phyloP scores from a whole-genome alignment of 2,329 filamentous ascomycete genomes.

The Cryphonectria parasitica region DNA sequence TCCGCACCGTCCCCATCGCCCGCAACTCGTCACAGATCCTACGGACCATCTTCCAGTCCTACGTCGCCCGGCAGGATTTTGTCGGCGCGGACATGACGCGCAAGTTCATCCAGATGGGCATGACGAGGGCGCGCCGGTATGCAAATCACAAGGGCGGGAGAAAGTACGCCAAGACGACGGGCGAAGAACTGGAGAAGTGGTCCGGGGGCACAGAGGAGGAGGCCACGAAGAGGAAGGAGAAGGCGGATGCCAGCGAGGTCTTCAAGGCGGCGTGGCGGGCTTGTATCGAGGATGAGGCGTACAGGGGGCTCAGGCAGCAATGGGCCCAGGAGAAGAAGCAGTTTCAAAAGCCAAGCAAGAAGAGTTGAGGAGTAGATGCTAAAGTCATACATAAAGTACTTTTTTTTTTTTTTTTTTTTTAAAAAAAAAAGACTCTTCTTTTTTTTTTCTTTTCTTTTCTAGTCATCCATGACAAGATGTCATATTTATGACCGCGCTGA shows the following conservation, averaged over 20 bases:
- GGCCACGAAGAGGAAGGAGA: conserved; percentile 51
- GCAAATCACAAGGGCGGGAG: conserved; percentile 59
- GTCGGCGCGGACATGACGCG: conserved; percentile 68
- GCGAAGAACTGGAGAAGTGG: conserved; percentile 46
- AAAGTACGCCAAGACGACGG: conserved; percentile 51
- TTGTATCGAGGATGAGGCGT: conserved; percentile 49
- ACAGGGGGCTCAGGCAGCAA: conserved; percentile 46
- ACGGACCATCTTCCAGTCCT: conserved; percentile 54
- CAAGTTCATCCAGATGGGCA: conserved; percentile 69
- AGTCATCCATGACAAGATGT: not conserved
- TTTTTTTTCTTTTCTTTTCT: not conserved
- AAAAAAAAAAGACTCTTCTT: no score
- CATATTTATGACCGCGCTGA: no score
- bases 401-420: no score
- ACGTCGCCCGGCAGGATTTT: conserved; percentile 57
- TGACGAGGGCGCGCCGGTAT: conserved; percentile 64
- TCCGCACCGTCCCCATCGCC: conserved; percentile 58
- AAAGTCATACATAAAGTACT: not conserved
- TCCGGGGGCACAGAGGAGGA: conserved; percentile 42
- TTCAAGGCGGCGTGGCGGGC: conserved; percentile 54
- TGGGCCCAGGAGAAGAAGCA: conserved; percentile 22
- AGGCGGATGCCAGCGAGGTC: conserved; percentile 51
- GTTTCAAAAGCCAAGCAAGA: not conserved
- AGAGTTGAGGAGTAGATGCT: not conserved
- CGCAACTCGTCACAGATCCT: conserved; percentile 52